phyloP scores from a whole-genome alignment of 2,329 filamentous ascomycete genomes.

The Phoma sp. region DNA sequence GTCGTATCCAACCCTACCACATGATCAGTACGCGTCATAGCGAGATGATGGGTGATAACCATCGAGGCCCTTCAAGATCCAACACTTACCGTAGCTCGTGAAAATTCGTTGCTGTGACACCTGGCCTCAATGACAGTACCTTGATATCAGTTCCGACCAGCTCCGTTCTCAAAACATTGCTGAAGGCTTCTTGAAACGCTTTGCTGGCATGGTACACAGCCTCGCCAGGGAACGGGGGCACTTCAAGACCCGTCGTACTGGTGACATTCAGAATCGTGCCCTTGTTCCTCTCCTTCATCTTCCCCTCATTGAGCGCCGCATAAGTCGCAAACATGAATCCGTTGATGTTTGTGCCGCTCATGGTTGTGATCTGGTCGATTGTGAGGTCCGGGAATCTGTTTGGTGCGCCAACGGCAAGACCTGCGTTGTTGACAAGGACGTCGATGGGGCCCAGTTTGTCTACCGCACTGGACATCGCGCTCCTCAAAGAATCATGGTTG shows the following conservation, averaged over 20 bases:
- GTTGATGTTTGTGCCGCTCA: conserved; percentile 57
- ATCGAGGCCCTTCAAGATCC: not conserved
- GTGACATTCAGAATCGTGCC: conserved; percentile 59
- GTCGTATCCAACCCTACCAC: conserved; percentile 48
- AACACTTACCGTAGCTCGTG: conserved; percentile 44
- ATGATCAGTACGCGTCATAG: not conserved
- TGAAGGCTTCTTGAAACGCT: conserved; percentile 57
- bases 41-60: not conserved
- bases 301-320: conserved; percentile 51
- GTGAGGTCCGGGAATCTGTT: conserved; percentile 50
- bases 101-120: conserved; percentile 57
- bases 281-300: conserved; percentile 48
- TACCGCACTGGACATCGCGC: conserved; percentile 25
- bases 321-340: conserved; percentile 56
- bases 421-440: conserved; percentile 57
- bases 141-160: conserved; percentile 54
- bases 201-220: conserved; percentile 58
- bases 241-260: conserved; percentile 55
- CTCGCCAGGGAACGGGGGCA: conserved; percentile 57
- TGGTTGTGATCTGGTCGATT: conserved; percentile 51
- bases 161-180: conserved; percentile 57
- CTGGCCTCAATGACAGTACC: conserved; percentile 55
- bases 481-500: conserved; percentile 38
- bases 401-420: conserved; percentile 56
- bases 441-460: conserved; percentile 49